Evolutionary conservation across 2,329 filamentous ascomycete genomes (phyloP).

Genomic region (Penicillium fuscoglaucum): DNA sequence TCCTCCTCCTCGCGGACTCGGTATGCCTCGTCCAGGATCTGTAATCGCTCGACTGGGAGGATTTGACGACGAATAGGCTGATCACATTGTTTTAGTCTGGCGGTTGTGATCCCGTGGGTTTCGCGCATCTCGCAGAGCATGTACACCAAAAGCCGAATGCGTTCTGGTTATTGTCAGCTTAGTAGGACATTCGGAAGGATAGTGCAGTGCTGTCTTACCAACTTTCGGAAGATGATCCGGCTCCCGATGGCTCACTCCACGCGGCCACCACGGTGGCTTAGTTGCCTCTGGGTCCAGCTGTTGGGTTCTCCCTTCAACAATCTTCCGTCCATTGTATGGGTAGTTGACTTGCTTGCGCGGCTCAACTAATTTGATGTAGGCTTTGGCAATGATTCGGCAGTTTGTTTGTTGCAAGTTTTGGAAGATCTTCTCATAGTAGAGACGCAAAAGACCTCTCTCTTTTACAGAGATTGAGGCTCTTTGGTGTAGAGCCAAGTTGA

Average conservation of each 20-base stretch:
- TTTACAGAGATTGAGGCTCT: constrained; percentile 27
- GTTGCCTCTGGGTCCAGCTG: constrained; percentile 36
- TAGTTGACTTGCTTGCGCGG: constrained; percentile 40
- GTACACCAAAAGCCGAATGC: constrained; percentile 43
- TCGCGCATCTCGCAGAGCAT: constrained; percentile 41
- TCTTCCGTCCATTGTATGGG: constrained; percentile 39
- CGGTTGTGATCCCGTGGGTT: constrained; percentile 39
- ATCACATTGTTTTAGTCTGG: constrained; percentile 42
- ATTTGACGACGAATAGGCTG: constrained; percentile 43
- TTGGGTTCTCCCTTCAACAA: constrained; percentile 33
- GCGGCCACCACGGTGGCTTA: constrained; percentile 39
- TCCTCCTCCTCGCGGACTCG: constrained; percentile 42
- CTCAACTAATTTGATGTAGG: constrained; percentile 39
- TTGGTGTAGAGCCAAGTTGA: constrained; percentile 27
- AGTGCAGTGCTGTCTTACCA: constrained; percentile 21
- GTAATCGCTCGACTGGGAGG: constrained; percentile 34
- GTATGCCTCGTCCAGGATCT: constrained; percentile 45
- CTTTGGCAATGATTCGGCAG: constrained; percentile 38
- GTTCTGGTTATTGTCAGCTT: constrained; percentile 28
- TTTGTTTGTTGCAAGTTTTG: constrained; percentile 39
- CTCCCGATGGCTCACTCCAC: constrained; percentile 36
- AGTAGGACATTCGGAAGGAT: background rate
- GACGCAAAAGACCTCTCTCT: constrained; percentile 27
- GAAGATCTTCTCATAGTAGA: constrained; percentile 38
- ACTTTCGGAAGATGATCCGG: constrained; percentile 38